A percentile compares a stretch with the other conserved stretches of the same genome.
phyloP scores from a whole-genome alignment of 148 eudicot species.

The Heliosperma pusillum region DNA sequence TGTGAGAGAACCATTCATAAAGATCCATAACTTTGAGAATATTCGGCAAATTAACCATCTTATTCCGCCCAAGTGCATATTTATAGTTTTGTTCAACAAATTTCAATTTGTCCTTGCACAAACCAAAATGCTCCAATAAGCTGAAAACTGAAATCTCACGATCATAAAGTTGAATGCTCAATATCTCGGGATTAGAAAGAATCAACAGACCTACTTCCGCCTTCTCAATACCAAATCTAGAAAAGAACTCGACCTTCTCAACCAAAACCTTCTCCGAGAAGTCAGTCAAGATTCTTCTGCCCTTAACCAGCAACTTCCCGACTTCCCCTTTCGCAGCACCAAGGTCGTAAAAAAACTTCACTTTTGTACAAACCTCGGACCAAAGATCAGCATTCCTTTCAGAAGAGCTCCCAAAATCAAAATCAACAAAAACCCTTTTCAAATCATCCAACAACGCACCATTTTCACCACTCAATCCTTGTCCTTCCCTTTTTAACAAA shows the following conservation, averaged over 20 bases:
- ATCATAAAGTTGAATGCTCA: constrained; percentile 39
- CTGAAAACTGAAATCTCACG: constrained; percentile 46
- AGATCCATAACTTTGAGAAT: constrained; percentile 63
- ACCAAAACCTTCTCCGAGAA: constrained; percentile 46
- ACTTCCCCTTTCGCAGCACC: constrained; percentile 50
- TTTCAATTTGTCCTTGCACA: constrained; percentile 26
- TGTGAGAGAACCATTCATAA: constrained; percentile 56
- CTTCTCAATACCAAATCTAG: constrained; percentile 41
- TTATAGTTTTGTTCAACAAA: constrained; percentile 37
- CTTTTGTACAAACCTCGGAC: constrained; percentile 48
- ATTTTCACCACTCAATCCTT: constrained; percentile 22
- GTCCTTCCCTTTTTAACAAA: constrained; percentile 34
- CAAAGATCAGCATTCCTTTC: constrained; percentile 46
- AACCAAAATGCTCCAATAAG: constrained; percentile 49
- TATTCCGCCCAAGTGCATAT: constrained; percentile 57
- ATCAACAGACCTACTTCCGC: constrained; percentile 49
- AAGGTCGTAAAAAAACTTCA: constrained; percentile 54
- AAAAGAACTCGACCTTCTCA: constrained; percentile 51
- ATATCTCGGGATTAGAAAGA: constrained; percentile 50
- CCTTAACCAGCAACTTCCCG: constrained; percentile 46
- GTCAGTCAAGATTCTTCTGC: constrained; percentile 38
- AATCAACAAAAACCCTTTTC: constrained; percentile 45
- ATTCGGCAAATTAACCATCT: constrained; percentile 49
- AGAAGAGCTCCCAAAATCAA: constrained; percentile 29
- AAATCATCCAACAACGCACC: constrained; percentile 47